A percentile compares a stretch with the other conserved stretches of the same genome.
Evolutionary conservation across 2,329 filamentous ascomycete genomes (phyloP).

Genomic region (Neocatenulostroma microsporum): DNA sequence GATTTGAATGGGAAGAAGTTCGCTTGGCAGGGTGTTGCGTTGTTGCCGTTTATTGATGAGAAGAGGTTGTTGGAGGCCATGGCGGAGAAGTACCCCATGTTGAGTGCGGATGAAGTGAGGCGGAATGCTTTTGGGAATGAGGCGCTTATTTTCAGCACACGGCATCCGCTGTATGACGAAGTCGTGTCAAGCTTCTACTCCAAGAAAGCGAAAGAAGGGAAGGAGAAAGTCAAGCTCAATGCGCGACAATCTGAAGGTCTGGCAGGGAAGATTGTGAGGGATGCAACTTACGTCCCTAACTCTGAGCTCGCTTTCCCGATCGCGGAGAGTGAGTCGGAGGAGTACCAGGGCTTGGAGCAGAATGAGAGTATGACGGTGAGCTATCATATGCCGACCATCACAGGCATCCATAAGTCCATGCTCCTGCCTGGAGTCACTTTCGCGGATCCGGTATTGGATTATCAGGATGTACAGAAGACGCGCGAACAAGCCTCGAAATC

Average conservation of each 20-base stretch:
- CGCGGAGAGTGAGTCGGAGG: constrained; percentile 52
- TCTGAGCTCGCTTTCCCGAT: constrained; percentile 72
- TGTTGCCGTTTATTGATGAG: constrained; percentile 95
- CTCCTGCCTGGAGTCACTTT: constrained; percentile 75
- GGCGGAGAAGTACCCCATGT: constrained; percentile 68
- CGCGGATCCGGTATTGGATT: constrained; percentile 62
- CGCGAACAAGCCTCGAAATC: constrained; percentile 56
- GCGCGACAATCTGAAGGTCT: constrained; percentile 68
- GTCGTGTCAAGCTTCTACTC: constrained; percentile 82
- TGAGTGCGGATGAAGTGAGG: constrained; percentile 66
- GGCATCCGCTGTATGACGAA: constrained; percentile 77
- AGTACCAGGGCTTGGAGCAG: constrained; percentile 60
- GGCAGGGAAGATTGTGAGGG: constrained; percentile 71
- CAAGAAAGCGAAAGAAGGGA: constrained; percentile 61
- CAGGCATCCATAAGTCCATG: constrained; percentile 83
- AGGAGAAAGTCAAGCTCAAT: constrained; percentile 68
- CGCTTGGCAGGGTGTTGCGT: constrained; percentile 90
- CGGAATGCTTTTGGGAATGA: constrained; percentile 77
- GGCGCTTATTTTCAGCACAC: constrained; percentile 74
- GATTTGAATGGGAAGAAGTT: constrained; percentile 98
- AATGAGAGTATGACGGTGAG: constrained; percentile 83
- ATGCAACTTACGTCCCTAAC: constrained; percentile 77
- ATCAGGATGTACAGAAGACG: constrained; percentile 66
- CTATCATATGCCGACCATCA: constrained; percentile 70
- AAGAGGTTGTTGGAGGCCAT: constrained; percentile 75